Conservation (phyloP, 768 basidiomycete genomes). For the Suillus alpinus region DNA sequence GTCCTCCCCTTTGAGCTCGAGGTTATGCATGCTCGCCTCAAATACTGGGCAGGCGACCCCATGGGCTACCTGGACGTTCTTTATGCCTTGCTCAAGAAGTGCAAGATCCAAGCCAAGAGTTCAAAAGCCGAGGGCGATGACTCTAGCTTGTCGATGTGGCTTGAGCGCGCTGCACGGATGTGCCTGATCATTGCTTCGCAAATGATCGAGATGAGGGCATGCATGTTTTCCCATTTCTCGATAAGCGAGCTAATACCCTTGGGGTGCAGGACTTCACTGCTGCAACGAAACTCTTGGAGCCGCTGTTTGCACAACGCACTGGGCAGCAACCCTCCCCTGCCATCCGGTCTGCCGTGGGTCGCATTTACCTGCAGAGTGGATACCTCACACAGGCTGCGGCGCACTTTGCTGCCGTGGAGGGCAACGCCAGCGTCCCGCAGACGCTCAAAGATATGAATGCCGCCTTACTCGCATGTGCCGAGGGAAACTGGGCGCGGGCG, state of each 20-base stretch:
- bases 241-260: slow-evolving; percentile 1
- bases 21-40: slow-evolving; percentile 70
- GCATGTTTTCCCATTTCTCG: slow-evolving; percentile 6
- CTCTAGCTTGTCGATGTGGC: slow-evolving; percentile 68
- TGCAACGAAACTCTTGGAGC: slow-evolving; percentile 64
- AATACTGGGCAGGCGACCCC: slow-evolving; percentile 81
- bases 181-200: slow-evolving; percentile 78
- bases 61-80: slow-evolving; percentile 80
- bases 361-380: slow-evolving; percentile 75
- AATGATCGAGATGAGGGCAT: slow-evolving; percentile 80
- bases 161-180: slow-evolving; percentile 74
- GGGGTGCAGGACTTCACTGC: slow-evolving; percentile 60
- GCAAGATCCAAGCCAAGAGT: slow-evolving; percentile 35
- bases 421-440: slow-evolving; percentile 42
- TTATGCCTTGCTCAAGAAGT: slow-evolving; percentile 56
- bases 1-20: slow-evolving; percentile 48
- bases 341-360: slow-evolving; percentile 66
- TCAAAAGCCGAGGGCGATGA: slow-evolving; percentile 4
- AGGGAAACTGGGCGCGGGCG: slow-evolving; percentile 67
- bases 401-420: slow-evolving; percentile 46
- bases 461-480: slow-evolving; percentile 62
- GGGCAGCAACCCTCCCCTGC: slow-evolving; percentile 40
- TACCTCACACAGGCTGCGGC: slow-evolving; percentile 55
- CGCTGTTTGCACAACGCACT: slow-evolving; percentile 49
- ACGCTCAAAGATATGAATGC: slow-evolving; percentile 58